A percentile compares a stretch with the other conserved stretches of the same genome.
These are phyloP conservation scores for Ormosia emarginata DNA, from an alignment of 306 rosid species.

Conservation along the genomic window DNA sequence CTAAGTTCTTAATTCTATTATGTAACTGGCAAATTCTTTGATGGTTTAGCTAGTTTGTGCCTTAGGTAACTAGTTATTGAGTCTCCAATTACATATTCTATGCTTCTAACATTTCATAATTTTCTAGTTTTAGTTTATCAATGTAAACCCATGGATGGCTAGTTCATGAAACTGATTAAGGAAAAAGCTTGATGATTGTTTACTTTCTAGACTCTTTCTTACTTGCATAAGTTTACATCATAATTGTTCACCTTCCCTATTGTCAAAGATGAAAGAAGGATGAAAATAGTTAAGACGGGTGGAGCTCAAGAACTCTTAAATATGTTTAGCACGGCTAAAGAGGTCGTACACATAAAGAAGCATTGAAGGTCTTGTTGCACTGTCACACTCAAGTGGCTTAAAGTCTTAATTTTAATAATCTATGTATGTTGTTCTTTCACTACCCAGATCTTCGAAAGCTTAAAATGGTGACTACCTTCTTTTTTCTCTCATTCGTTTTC, in stretches of 20 bases:
- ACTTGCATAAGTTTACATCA: neutral
- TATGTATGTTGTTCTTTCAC: neutral
- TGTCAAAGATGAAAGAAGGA: constrained; percentile 66
- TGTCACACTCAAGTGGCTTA: constrained; percentile 67
- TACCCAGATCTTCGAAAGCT: no score
- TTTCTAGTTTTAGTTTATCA: neutral
- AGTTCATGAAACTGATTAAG: constrained; percentile 7
- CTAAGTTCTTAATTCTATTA: neutral
- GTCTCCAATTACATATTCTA: neutral
- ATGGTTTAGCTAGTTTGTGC: neutral
- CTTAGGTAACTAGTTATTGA: neutral
- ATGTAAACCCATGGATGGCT: neutral
- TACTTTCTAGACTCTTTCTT: constrained; percentile 8
- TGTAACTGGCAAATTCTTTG: neutral
- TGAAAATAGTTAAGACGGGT: constrained; percentile 77
- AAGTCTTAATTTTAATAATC: neutral
- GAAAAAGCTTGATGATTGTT: neutral
- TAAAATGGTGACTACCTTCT: no score
- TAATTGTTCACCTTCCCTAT: constrained; percentile 10
- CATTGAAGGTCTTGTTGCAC: constrained; percentile 64
- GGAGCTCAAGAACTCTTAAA: constrained; percentile 68
- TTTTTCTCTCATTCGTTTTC: no score
- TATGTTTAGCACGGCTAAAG: constrained; percentile 73
- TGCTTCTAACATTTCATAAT: neutral
- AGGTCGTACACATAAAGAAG: constrained; percentile 83